Base-by-base conservation (phyloP, 768 basidiomycete genomes). In the Tephrocybe rancida region DNA sequence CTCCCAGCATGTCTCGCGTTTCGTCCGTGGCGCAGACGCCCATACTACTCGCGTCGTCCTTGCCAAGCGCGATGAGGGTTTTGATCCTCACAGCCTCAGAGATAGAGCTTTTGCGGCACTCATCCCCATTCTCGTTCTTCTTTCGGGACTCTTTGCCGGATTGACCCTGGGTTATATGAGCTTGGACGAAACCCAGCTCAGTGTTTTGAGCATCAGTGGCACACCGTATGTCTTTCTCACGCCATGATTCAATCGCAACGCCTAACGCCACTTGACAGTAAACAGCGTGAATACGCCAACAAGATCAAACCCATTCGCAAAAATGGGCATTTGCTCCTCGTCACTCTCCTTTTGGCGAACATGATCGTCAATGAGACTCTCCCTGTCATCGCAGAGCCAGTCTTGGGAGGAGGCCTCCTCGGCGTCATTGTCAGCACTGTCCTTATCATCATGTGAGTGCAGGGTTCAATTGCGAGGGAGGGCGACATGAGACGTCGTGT, bases 291-390 rank as follows among this genome's bases (percentile, higher is more conserved):
- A 54, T 89, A 92, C 57, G 94, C 94, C 7, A 82, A 82, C 62
- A 87, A 88, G 72, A 95, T 95, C 63, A 85, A 86, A 67, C 93
- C 93, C 11, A 86, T 96, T 44, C 87, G 92, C 51, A 77, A 85
- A 73, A 87, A 93, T 60, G 90, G 90, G 1, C 91, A 93, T 65
- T 73, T 92, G 26, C 77, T 94, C 9, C 82, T 94, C 53, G 90
- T 92, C 51, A 92, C 90, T 0, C 83, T 92, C 34, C 80, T 93
- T 9, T 73, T 95, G 26, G 86, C 88, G 29, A 95, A 95, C 70
- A 95, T 95, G 93, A 90, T 95, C 52, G 87, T 88, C 62, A 95
- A 95, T 67, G 92, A 94, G 71, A 79, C 89, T 0, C 82, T 94
- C 4, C 93, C 94, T 30, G 80, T 95, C 58, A 91, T 95, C 54